Evolutionary conservation across 768 basidiomycete genomes (phyloP).

Genomic region (Gloeostereum incarnatum): DNA sequence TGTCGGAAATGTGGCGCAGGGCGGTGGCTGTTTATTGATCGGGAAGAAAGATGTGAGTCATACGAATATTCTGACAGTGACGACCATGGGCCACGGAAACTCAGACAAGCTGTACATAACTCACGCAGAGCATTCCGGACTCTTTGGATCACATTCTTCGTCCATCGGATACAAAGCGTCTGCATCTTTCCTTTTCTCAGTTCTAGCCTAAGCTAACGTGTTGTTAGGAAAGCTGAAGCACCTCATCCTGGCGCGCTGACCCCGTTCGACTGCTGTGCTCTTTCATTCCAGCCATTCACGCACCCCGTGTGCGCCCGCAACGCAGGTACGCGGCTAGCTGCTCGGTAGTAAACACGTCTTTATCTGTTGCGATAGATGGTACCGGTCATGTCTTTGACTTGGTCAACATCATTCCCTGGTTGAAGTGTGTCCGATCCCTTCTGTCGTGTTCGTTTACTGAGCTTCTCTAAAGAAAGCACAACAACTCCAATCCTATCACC

Average conservation of each 20-base stretch:
- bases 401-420: slow-evolving; percentile 89
- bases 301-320: slow-evolving; percentile 87
- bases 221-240: slow-evolving; percentile 53
- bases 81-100: slow-evolving; percentile 81
- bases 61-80: too few relatives aligned
- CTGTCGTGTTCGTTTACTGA: slow-evolving; percentile 3
- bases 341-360: too few relatives aligned
- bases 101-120: slow-evolving; percentile 58
- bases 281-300: slow-evolving; percentile 83
- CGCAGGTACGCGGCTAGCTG: slow-evolving; percentile 33
- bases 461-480: slow-evolving; percentile 51
- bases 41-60: too few relatives aligned
- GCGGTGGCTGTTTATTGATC: too few relatives aligned
- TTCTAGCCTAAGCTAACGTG: slow-evolving; percentile 4
- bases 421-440: slow-evolving; percentile 51
- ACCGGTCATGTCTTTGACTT: slow-evolving; percentile 82
- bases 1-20: too few relatives aligned
- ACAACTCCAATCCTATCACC: slow-evolving; percentile 73
- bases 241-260: slow-evolving; percentile 56
- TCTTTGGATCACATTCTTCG: slow-evolving; percentile 50
- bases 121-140: slow-evolving; percentile 51
- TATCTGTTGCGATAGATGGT: slow-evolving; percentile 2
- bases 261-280: slow-evolving; percentile 86
- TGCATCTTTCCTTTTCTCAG: slow-evolving; percentile 15
- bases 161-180: slow-evolving; percentile 67